phyloP scores from a whole-genome alignment of 1,139 yeast genomes.

The Yamadazyma atlantica region DNA sequence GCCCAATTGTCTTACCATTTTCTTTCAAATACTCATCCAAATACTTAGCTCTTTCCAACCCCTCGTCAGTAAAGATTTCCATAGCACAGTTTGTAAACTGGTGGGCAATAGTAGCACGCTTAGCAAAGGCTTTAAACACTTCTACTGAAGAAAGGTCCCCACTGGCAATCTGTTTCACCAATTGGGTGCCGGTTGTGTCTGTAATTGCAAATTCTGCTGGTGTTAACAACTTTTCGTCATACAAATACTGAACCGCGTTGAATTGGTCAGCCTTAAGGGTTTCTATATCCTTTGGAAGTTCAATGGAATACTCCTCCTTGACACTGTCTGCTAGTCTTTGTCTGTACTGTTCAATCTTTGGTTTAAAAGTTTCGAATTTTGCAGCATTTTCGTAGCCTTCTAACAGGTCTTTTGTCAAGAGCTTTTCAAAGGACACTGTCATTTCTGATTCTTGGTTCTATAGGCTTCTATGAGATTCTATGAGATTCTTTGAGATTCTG shows the following conservation, averaged over 20 bases:
- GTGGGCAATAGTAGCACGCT: constrained; percentile 42
- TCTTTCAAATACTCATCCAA: constrained; percentile 41
- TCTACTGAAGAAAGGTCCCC: constrained; percentile 40
- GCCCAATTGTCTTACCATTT: constrained; percentile 65
- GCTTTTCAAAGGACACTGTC: constrained; percentile 15
- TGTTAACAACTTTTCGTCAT: constrained; percentile 43
- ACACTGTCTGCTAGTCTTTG: constrained; percentile 37
- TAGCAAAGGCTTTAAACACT: constrained; percentile 51
- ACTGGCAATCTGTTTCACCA: constrained; percentile 33
- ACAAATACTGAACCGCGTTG: constrained; percentile 45
- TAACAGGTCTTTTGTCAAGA: constrained; percentile 13
- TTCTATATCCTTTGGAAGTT: constrained; percentile 40
- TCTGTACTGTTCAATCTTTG: constrained; percentile 50
- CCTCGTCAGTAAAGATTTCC: constrained; percentile 35
- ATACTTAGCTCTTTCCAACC: constrained; percentile 31
- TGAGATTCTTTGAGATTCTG: too few species aligned
- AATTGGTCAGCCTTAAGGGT: constrained; percentile 39
- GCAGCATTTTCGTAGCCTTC: constrained; percentile 32
- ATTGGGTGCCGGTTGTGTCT: constrained; percentile 35
- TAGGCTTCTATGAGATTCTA: too few species aligned
- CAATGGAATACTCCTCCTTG: constrained; percentile 40
- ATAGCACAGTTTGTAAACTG: constrained; percentile 37
- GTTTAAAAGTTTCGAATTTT: constrained; percentile 37
- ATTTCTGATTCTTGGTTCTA: not conserved
- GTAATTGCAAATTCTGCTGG: constrained; percentile 48